Evolutionary conservation across 1,284 basidiomycete genomes (phyloP).

Genomic region (Fomes fomentarius): DNA sequence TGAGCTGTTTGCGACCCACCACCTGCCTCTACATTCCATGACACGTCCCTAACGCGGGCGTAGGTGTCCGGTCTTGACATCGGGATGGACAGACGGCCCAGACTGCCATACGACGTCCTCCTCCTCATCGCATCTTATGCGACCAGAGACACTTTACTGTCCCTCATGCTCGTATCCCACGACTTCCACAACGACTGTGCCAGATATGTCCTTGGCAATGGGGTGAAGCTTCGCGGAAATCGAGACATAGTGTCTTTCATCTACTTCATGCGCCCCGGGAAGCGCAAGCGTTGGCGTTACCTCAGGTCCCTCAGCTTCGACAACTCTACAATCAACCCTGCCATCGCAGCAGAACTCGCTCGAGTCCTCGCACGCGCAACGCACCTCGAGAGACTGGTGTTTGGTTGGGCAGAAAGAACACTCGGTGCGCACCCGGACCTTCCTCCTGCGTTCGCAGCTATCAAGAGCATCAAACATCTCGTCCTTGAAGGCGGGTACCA

Average conservation of each 20-base stretch:
- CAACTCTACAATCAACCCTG: neutral
- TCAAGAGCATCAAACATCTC: slow-evolving; percentile 9
- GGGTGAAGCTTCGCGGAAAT: neutral
- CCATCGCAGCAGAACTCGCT: slow-evolving; percentile 3
- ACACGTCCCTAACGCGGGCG: no score
- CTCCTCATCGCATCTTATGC: slow-evolving; percentile 6
- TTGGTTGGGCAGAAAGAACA: slow-evolving; percentile 1
- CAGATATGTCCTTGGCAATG: neutral
- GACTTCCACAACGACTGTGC: slow-evolving; percentile 4
- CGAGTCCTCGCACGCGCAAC: slow-evolving; percentile 5
- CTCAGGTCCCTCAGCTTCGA: slow-evolving; percentile 1
- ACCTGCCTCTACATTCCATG: no score
- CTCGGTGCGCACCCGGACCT: slow-evolving; percentile 8
- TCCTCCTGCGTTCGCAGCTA: slow-evolving; percentile 4
- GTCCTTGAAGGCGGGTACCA: slow-evolving; percentile 4
- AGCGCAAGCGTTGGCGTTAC: slow-evolving; percentile 10
- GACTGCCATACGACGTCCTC: slow-evolving; percentile 7
- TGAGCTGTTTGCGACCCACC: no score
- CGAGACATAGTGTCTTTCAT: slow-evolving; percentile 4
- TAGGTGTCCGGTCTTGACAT: no score
- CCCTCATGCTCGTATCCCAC: neutral
- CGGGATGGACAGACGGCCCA: neutral
- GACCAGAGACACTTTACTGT: neutral
- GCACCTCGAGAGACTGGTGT: slow-evolving; percentile 3
- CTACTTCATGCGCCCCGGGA: slow-evolving; percentile 7